Evolutionary conservation across 1,139 yeast genomes (phyloP).

Genomic region (Kurtzmaniella quercitrusa): DNA sequence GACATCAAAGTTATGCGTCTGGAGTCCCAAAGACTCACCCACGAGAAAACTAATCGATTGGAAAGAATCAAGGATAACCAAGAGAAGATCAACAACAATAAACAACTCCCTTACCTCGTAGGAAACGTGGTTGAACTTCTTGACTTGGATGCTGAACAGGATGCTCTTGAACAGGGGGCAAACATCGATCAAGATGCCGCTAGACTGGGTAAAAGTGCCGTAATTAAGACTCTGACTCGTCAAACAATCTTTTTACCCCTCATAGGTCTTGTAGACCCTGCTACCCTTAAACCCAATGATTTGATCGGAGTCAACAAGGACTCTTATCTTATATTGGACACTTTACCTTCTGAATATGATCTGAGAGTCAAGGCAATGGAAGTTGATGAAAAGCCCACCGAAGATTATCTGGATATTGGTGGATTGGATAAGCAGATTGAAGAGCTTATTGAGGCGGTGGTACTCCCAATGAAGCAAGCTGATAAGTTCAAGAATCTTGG

Average conservation of each 20-base stretch:
- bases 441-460: conserved; percentile 96
- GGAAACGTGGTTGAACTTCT: conserved; percentile 96
- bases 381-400: conserved; percentile 97
- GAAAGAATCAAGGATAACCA: conserved; percentile 95
- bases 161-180: conserved; percentile 88
- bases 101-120: conserved; percentile 91
- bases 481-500: conserved; percentile 92
- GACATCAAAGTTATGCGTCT: conserved; percentile 95
- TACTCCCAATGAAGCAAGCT: conserved; percentile 96
- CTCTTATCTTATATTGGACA: conserved; percentile 87
- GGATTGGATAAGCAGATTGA: conserved; percentile 98
- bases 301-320: conserved; percentile 97
- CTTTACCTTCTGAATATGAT: conserved; percentile 95
- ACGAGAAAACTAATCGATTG: conserved; percentile 88
- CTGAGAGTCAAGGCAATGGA: conserved; percentile 99
- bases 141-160: conserved; percentile 84
- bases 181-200: conserved; percentile 91
- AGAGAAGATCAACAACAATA: conserved; percentile 93
- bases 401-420: conserved; percentile 94
- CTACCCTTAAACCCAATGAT: conserved; percentile 87
- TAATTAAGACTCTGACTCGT: conserved; percentile 93
- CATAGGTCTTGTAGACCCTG: conserved; percentile 91
- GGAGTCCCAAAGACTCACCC: conserved; percentile 84
- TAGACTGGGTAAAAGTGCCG: conserved; percentile 95
- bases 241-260: conserved; percentile 96